Conservation (phyloP, 768 basidiomycete genomes). For the Lactifluus hygrophoroides region DNA sequence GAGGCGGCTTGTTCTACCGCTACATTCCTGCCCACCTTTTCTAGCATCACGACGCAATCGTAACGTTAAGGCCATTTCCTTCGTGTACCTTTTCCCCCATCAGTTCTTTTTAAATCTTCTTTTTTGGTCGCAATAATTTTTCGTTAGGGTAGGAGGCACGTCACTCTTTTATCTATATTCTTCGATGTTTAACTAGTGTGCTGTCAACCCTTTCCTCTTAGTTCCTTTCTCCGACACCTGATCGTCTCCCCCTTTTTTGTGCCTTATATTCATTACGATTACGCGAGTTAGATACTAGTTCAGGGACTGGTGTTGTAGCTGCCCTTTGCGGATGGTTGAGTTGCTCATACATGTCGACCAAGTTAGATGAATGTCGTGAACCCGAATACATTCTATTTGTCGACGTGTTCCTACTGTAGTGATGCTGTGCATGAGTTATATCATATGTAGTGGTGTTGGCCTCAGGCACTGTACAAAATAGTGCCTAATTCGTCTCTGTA, state of each 20-base stretch:
- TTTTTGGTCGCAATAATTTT: background rate
- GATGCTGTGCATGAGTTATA: no score
- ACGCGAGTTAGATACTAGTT: conserved; percentile 6
- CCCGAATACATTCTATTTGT: conserved; percentile 13
- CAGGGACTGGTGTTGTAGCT: background rate
- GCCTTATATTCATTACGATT: conserved; percentile 15
- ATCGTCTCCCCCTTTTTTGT: background rate
- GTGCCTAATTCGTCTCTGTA: no score
- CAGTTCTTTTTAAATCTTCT: background rate
- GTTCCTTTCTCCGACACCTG: background rate
- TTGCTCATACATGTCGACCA: conserved; percentile 4
- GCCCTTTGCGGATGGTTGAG: background rate
- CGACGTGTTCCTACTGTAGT: background rate
- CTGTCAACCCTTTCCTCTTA: background rate
- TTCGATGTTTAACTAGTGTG: conserved; percentile 11
- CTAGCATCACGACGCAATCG: conserved; percentile 9
- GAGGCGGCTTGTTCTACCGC: background rate
- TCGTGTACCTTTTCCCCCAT: conserved; percentile 2
- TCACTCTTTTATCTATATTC: conserved; percentile 15
- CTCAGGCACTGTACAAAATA: no score
- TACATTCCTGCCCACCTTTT: background rate
- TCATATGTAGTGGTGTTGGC: no score
- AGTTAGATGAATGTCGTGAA: conserved; percentile 5
- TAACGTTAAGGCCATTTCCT: conserved; percentile 7
- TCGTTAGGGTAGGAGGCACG: conserved; percentile 1